phyloP scores from a whole-genome alignment of 164 flowering plant species.

The Stephania japonica region DNA sequence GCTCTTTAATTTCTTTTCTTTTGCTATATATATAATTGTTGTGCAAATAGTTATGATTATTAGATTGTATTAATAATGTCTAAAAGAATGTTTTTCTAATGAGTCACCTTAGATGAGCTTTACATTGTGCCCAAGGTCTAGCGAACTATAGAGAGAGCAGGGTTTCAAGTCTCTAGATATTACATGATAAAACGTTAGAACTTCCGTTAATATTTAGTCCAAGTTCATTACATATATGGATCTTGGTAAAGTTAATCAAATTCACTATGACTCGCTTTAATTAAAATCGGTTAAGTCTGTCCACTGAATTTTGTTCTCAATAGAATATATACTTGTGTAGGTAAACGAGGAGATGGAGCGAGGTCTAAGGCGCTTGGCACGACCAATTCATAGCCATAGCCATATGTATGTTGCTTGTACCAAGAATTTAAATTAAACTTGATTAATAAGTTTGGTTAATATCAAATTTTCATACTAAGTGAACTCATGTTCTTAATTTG shows the following conservation, averaged over 20 bases:
- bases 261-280: neutral
- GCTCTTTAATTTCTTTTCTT: neutral
- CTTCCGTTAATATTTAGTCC: neutral
- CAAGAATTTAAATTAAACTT: no score
- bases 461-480: no score
- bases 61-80: no score
- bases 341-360: conserved; percentile 63
- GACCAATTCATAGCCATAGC: neutral
- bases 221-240: no score
- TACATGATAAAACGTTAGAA: neutral
- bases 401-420: conserved; percentile 9
- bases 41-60: no score
- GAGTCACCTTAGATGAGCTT: no score
- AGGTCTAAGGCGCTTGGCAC: conserved; percentile 25
- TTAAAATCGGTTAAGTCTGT: neutral
- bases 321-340: conserved; percentile 20
- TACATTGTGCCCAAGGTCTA: no score
- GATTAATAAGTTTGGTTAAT: neutral
- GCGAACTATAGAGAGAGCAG: no score
- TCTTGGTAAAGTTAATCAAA: no score
- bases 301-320: neutral
- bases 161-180: no score
- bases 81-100: no score
- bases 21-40: neutral
- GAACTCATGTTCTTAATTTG: neutral